Evolutionary conservation across 2,329 filamentous ascomycete species (phyloP), one percentile per base, ranked within the genome.

Genomic region (Verticillium isaacii): DNA sequence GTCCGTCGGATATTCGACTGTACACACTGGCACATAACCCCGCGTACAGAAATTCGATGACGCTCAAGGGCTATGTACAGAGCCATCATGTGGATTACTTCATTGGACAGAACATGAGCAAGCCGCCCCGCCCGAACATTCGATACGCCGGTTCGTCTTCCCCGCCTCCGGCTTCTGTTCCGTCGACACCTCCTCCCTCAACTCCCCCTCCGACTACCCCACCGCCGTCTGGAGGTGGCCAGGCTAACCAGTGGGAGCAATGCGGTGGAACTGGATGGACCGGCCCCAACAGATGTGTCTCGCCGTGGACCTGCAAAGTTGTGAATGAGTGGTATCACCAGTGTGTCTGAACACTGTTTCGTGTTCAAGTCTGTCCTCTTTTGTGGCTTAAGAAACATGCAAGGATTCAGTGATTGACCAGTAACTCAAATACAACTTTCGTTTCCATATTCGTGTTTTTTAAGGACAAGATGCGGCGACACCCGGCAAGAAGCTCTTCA

Each of bases 11-110:
- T 7, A 63, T 64, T 8, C 63, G 67, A 1, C 59, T 70, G 3
- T 69, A 69, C 32, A 69, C 67, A 12, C 63, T 70, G 34, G 58
- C 67, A 1, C 67, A 70, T 19, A 70, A 69, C 58, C 67, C 66
- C 8, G 67, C 68, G 1, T 70, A 69, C n/a, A 65, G 67, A 7
- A 69, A 69, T 29, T 62, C 65, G 14, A 63, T 69, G 65, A 69
- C 67, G 0, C 59, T 69, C 12, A 70, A 70, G 56, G 68, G 67
- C 0, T 70, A 69, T 17, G 52, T 66, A 23, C 66, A 70, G 62
- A 65, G 63, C 14, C 66, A 68, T 6, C 64, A 68, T 29, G 60
- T 69, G 0, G 67, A 70, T 39, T 70, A 68, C 34, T 68, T 64
- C 54, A 58, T 69, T 1, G 65, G 67, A 0, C 58, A 66, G 2